phyloP scores from a whole-genome alignment of 306 rosid species.

The Dalbergia cochinchinensis region DNA sequence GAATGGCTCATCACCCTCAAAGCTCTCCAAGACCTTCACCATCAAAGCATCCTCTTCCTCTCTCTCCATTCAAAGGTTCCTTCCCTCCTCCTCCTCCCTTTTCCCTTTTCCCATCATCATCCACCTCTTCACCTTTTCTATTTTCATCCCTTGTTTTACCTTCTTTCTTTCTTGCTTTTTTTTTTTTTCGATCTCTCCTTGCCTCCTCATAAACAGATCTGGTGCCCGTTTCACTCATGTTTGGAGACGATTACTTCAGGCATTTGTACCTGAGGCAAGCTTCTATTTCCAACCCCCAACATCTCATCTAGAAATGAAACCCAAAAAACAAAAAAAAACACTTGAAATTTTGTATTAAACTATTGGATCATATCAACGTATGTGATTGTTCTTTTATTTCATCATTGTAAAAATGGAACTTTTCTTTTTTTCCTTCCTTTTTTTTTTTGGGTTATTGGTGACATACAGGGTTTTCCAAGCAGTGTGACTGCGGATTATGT shows the following conservation, averaged over 20 bases:
- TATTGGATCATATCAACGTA: not conserved
- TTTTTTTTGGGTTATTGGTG: not conserved
- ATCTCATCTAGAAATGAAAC: not conserved
- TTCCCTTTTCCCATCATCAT: not conserved
- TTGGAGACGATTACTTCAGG: constrained; percentile 81
- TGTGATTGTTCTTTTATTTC: constrained; percentile 29
- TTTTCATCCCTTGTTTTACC: not conserved
- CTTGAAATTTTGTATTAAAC: not conserved
- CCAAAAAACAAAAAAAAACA: not conserved
- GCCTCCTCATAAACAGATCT: constrained; percentile 55
- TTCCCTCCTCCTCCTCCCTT: not conserved
- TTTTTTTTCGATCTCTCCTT: not conserved
- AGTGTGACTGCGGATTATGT: constrained; percentile 96
- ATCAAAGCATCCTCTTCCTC: constrained; percentile 70
- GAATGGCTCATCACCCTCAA: constrained; percentile 81
- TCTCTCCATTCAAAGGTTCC: constrained; percentile 67
- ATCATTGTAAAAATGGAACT: constrained; percentile 10
- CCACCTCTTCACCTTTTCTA: constrained; percentile 4
- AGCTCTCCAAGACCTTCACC: constrained; percentile 86
- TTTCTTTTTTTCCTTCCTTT: not conserved
- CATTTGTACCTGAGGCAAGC: constrained; percentile 95
- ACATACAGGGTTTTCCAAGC: constrained; percentile 85
- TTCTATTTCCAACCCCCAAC: constrained; percentile 12
- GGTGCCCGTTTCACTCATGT: constrained; percentile 71
- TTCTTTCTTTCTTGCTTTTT: not conserved